These are phyloP conservation scores for Aphanocladium album DNA, from an alignment of 2,329 filamentous ascomycete genomes.

Conservation along the genomic window DNA sequence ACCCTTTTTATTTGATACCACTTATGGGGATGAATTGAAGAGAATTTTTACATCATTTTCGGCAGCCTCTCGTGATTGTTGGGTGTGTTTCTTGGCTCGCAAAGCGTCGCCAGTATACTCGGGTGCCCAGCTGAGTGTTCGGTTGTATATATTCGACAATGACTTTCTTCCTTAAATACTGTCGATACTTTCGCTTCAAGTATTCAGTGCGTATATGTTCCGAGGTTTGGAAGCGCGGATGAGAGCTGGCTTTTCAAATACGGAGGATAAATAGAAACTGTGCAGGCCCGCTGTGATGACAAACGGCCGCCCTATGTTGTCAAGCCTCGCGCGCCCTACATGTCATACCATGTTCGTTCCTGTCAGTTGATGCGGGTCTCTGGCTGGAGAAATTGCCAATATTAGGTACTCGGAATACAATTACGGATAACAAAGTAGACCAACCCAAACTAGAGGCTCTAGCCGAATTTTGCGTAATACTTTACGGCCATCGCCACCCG, in stretches of 20 bases:
- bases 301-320: not conserved
- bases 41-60: not conserved
- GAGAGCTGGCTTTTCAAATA: not conserved
- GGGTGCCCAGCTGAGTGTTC: no score
- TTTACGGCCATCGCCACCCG: no score
- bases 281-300: not conserved
- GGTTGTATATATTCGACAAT: no score
- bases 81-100: no score
- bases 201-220: no score
- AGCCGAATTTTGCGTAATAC: not conserved
- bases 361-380: not conserved
- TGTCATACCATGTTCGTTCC: not conserved
- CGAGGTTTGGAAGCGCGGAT: not conserved
- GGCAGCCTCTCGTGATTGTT: no score
- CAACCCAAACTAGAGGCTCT: not conserved
- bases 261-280: not conserved
- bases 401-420: not conserved
- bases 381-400: not conserved
- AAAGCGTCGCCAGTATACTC: no score
- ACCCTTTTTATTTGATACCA: slow-evolving; percentile 7
- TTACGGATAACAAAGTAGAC: not conserved
- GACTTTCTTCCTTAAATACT: no score
- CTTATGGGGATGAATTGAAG: slow-evolving; percentile 3
- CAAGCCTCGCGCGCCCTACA: slow-evolving; percentile 8
- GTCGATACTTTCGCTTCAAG: no score